These are phyloP conservation scores for Phytopythium aichiense DNA, from an alignment of 352 stramenopile species.

Conservation along the genomic window DNA sequence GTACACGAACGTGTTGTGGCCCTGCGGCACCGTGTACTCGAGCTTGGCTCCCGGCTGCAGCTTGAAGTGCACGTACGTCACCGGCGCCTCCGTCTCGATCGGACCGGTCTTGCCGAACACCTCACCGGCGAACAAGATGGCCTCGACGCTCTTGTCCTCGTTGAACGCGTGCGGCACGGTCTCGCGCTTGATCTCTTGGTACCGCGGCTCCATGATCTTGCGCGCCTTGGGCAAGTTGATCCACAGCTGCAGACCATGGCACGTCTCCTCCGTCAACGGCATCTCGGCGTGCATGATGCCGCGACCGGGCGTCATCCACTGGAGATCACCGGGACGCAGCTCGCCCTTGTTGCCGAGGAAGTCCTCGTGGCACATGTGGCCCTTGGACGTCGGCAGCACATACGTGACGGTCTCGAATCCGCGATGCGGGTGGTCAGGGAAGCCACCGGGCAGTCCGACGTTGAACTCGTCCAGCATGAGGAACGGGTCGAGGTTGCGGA, in stretches of 20 bases:
- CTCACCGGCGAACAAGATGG: constrained; percentile 45
- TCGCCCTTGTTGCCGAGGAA: constrained; percentile 48
- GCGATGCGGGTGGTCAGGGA: constrained; percentile 86
- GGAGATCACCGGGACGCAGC: constrained; percentile 37
- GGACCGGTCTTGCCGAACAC: constrained; percentile 31
- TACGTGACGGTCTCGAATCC: constrained; percentile 91
- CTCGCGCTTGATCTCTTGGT: constrained; percentile 51
- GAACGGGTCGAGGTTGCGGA: constrained; percentile 44
- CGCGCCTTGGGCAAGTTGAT: constrained; percentile 31
- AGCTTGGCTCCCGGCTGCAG: constrained; percentile 24
- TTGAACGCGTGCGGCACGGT: constrained; percentile 34
- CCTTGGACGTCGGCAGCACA: constrained; percentile 60
- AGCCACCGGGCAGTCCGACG: constrained; percentile 57
- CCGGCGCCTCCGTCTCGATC: constrained; percentile 37
- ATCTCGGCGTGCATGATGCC: constrained; percentile 57
- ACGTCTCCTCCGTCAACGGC: constrained; percentile 19
- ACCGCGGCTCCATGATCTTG: constrained; percentile 38
- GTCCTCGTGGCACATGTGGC: constrained; percentile 85
- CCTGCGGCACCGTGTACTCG: constrained; percentile 31
- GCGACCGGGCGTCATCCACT: constrained; percentile 46
- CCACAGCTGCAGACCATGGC: constrained; percentile 45
- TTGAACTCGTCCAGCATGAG: constrained; percentile 50
- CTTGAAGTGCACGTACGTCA: constrained; percentile 51
- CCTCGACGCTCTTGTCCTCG: constrained; percentile 33
- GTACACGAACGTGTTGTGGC: constrained; percentile 43